phyloP scores from a whole-genome alignment of 1,284 basidiomycete species.

The Salmacisia buchloeana region DNA sequence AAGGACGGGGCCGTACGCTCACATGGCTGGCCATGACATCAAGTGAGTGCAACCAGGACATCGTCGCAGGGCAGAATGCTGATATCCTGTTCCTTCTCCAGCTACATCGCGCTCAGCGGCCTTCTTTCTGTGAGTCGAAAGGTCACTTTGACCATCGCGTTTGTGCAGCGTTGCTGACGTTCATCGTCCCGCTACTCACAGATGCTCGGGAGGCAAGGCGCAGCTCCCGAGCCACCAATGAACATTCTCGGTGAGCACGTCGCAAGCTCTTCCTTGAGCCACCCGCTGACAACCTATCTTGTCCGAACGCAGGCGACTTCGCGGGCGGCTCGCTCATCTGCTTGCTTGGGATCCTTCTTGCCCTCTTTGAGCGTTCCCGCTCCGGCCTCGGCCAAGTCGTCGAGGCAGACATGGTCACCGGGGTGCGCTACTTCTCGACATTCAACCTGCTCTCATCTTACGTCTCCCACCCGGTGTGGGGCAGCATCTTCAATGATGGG shows the following conservation, averaged over 20 bases:
- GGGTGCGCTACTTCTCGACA: conserved; percentile 67
- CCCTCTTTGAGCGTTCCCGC: conserved; percentile 63
- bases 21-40: conserved; percentile 63
- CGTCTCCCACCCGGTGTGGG: conserved; percentile 50
- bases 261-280: not conserved
- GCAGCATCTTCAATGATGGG: conserved; percentile 57
- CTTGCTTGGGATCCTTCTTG: conserved; percentile 68
- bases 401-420: conserved; percentile 74
- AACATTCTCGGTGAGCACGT: conserved; percentile 59
- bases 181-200: not conserved
- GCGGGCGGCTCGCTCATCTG: conserved; percentile 73
- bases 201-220: conserved; percentile 49
- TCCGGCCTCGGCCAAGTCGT: conserved; percentile 68
- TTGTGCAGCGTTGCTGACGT: not conserved
- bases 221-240: conserved; percentile 66
- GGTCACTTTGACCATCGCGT: not conserved
- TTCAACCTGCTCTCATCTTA: conserved; percentile 60
- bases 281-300: no score
- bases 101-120: conserved; percentile 73
- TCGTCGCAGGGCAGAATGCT: not conserved
- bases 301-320: conserved; percentile 60
- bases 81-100: not conserved
- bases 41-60: conserved; percentile 51
- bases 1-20: conserved; percentile 37
- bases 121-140: conserved; percentile 53